phyloP scores from a whole-genome alignment of 164 flowering plant species.

The Umbellularia californica region DNA sequence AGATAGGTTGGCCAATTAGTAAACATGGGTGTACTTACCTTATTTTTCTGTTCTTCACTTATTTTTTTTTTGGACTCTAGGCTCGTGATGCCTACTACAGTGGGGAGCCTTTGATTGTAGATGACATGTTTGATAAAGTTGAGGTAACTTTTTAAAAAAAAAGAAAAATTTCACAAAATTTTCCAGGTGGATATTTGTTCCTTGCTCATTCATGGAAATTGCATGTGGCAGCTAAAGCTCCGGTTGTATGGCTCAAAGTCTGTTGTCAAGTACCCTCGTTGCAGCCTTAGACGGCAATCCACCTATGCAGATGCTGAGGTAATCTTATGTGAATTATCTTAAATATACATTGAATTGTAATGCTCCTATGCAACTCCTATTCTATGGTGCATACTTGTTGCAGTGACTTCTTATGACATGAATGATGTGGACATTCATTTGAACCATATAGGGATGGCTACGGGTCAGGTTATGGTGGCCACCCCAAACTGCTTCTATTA shows the following conservation, averaged over 20 bases:
- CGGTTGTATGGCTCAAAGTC: slow-evolving; percentile 90
- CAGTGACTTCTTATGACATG: no score
- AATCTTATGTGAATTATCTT: slow-evolving; percentile 16
- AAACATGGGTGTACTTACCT: neutral
- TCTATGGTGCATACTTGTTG: no score
- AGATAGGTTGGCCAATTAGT: neutral
- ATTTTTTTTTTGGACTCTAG: slow-evolving; percentile 25
- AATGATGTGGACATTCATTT: no score
- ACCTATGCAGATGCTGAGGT: slow-evolving; percentile 99
- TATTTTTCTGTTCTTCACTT: neutral
- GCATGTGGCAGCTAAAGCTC: slow-evolving; percentile 55
- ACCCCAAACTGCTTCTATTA: no score
- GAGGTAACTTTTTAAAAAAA: slow-evolving; percentile 46
- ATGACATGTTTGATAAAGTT: slow-evolving; percentile 95
- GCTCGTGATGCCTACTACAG: slow-evolving; percentile 90
- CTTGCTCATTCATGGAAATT: slow-evolving; percentile 1
- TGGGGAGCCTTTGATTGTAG: slow-evolving; percentile 81
- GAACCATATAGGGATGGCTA: no score
- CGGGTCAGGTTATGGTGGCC: no score
- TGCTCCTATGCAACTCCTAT: no score
- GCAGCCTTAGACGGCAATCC: slow-evolving; percentile 78
- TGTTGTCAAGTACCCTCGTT: slow-evolving; percentile 92
- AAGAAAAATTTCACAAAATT: neutral
- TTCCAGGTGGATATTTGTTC: neutral
- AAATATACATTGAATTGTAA: neutral